Base-by-base conservation (phyloP, 139 green algal genomes). In the Chlorella sp. region DNA sequence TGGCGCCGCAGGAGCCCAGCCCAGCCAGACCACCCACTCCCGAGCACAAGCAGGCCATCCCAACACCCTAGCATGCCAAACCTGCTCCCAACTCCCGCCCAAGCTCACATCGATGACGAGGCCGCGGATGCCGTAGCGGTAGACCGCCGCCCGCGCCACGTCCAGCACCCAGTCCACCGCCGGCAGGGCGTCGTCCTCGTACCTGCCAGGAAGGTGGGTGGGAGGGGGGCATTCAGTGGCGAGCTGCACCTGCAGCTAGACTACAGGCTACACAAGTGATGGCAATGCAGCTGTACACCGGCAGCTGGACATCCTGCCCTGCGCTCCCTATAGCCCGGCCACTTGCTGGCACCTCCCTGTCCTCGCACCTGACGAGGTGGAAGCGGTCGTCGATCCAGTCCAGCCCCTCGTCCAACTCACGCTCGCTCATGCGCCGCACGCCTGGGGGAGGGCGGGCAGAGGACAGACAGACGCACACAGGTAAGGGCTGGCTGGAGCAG, bases 131-230 rank as follows among this genome's bases (percentile, higher is more conserved):
- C 96, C 95, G 87, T 96, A 95, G 70, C 93, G 86, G 60, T 96
- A 85, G 34, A 98, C 95, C 67, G 95, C 94, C 0, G 90, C 88
- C 8, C 84, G 74, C 16, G 96, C 96, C 36, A 94, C 89, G 43
- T 95, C 90, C 16, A 99, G 90, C 56, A 99, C 91, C 95, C 95
- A 99, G 74, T 99, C 96, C 34, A 99, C 92, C 54, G 79, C 94
- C 20, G 97, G 97, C 51, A 96, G 83, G 70, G 92, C 86, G 34
- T 98, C 95, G 74, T 97, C 93, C 80, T 95, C 93, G 68, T 91
- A 94, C 36, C 88, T 84, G 75, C 26, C n/a, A n/a, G 36, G 60
- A 20, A 41, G 51, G 36, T 65, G 16, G 24, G 73, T 6, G 20
- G 40, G 38, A 56, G 16, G 38, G 68, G 36, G 38, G 36, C 2